phyloP scores from a whole-genome alignment of 2,329 filamentous ascomycete species.

The Harringtonia aguacate region DNA sequence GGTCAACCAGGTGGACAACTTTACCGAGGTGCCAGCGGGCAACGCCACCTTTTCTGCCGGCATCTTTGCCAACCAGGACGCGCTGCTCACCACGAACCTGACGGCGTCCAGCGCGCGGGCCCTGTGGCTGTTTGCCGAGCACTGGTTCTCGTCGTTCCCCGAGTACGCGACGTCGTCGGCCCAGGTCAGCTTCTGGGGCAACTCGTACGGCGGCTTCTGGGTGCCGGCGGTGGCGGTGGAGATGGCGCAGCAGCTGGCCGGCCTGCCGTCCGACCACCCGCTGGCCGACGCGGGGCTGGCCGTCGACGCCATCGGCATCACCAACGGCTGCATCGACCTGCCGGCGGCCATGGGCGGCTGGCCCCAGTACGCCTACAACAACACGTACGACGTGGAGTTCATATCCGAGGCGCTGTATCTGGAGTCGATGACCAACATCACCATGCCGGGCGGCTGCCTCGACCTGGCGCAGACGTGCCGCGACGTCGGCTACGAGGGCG shows the following conservation, averaged over 20 bases:
- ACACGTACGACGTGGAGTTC: conserved; percentile 21
- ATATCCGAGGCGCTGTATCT: conserved; percentile 12
- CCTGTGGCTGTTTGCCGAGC: neutral
- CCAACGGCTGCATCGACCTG: conserved; percentile 46
- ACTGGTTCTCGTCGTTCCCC: neutral
- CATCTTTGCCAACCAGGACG: conserved; percentile 7
- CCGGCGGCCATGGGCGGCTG: conserved; percentile 30
- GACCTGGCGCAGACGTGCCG: conserved; percentile 5
- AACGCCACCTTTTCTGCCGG: conserved; percentile 14
- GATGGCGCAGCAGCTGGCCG: conserved; percentile 45
- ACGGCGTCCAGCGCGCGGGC: conserved; percentile 4
- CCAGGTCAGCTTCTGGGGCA: conserved; percentile 43
- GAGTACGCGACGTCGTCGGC: conserved; percentile 34
- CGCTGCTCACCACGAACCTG: conserved; percentile 3
- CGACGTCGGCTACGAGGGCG: neutral
- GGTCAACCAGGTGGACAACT: neutral
- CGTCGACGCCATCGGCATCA: conserved; percentile 30
- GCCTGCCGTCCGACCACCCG: conserved; percentile 31
- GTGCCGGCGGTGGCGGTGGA: conserved; percentile 44
- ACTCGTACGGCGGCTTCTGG: conserved; percentile 49
- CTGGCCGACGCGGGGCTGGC: neutral
- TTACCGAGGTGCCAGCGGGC: neutral
- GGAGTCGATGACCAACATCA: neutral
- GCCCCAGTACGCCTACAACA: conserved; percentile 33
- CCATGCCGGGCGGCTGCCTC: conserved; percentile 1